Evolutionary conservation across 2,329 filamentous ascomycete species (phyloP), one percentile per base, ranked within the genome.

Genomic region (Aspergillus ochraceoroseus): DNA sequence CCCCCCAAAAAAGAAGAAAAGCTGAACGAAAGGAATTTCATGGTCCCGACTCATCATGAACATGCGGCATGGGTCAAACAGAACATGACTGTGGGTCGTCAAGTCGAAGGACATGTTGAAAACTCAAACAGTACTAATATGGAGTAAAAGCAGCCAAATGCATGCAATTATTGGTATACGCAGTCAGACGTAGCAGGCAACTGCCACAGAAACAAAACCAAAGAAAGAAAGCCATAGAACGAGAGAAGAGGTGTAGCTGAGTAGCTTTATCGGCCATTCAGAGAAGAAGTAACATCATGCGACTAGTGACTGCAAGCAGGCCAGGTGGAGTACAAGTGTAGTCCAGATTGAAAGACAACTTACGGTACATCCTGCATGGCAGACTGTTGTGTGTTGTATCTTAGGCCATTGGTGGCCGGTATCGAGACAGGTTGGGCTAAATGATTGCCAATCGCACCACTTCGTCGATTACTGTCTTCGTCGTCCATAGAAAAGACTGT

Each of bases 281-380:
- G 55, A 53, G 51, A 46, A 53, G 53, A 56, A 53, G 49, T 51
- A 51, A 51, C 19, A 52, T 44, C 48, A 49, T 53, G 47, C 49
- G 50, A 57, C 56, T 54, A 63, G 56, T 58, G 48, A 47, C 47
- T 52, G 49, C 55, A 54, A 55, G 53, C 47, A 52, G 47, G 44
- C 43, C 44, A 48, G 56, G 53, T 58, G 54, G 56, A 61, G 56
- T 38, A 54, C 48, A 50, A 61, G 51, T 47, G 47, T 47, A 58
- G 57, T 57, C 56, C 41, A 42, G 51, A 65, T 62, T 58, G 38
- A 60, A 71, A 71, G 65, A 57, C 46, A 57, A 77, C 75, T 71
- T 74, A 78, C 75, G 67, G 69, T 62, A 68, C 63, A 61, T 77
- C 73, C 54, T 70, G 65, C 61, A 67, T 62, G 52, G 64, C 61